Conservation (phyloP, 2,329 filamentous ascomycete species). For the Acephala macrosclerotiorum region DNA sequence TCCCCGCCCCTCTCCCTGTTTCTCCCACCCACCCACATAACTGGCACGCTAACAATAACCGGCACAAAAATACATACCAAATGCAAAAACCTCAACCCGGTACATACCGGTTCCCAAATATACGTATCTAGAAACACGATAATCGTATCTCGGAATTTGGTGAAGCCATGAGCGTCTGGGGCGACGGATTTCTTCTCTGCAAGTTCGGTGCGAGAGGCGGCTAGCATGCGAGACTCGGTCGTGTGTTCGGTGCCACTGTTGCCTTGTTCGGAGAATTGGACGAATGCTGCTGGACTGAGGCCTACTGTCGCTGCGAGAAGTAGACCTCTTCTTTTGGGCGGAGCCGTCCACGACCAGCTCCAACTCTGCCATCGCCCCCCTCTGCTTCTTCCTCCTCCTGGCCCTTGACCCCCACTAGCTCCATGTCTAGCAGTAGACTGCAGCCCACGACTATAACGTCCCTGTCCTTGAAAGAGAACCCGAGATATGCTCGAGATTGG, state of each 20-base stretch:
- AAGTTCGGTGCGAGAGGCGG: slow-evolving; percentile 80
- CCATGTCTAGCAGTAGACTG: slow-evolving; percentile 24
- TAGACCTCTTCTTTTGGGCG: slow-evolving; percentile 30
- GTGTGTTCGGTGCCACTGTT: slow-evolving; percentile 67
- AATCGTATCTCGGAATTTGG: slow-evolving; percentile 63
- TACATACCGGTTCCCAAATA: slow-evolving; percentile 86
- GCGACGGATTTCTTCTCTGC: slow-evolving; percentile 64
- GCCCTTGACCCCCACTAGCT: slow-evolving; percentile 30
- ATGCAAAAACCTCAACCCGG: slow-evolving; percentile 86
- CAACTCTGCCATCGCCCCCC: slow-evolving; percentile 1
- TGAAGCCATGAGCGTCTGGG: slow-evolving; percentile 65
- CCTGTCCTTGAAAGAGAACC: background rate
- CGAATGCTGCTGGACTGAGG: slow-evolving; percentile 63
- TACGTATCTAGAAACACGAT: slow-evolving; percentile 74
- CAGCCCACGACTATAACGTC: slow-evolving; percentile 16
- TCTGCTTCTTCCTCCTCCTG: slow-evolving; percentile 2
- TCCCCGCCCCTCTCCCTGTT: slow-evolving; percentile 73
- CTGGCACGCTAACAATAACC: slow-evolving; percentile 80
- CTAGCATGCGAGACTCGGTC: slow-evolving; percentile 85
- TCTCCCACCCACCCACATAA: slow-evolving; percentile 78
- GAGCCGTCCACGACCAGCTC: slow-evolving; percentile 16
- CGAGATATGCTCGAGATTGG: background rate
- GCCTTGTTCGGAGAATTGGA: slow-evolving; percentile 63
- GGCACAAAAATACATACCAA: slow-evolving; percentile 90
- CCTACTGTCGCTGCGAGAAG: slow-evolving; percentile 37